Base-by-base conservation (phyloP, 345 rosid genomes). In the Sisymbrium irio region DNA sequence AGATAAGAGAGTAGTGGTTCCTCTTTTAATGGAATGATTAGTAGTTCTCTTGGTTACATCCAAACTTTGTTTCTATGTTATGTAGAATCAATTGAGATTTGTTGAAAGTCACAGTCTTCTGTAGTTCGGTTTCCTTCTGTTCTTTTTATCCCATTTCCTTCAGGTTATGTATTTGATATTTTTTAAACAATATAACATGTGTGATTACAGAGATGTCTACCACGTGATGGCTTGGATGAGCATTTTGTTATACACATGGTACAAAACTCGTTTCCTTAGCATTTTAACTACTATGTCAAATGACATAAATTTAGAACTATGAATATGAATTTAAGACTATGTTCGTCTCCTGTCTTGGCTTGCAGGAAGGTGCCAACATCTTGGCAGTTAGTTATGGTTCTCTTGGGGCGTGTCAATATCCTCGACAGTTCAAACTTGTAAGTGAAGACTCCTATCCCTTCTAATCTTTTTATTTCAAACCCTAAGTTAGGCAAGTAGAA, bases 161-260 rank as follows among this genome's bases (percentile, higher is more conserved):
- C 25, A 22, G 25, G 20, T 28, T 40, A 60, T 73, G 32, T 45
- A n/a, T 56, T 15, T 66, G 41, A 19, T 47, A n/a, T 22, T 67
- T 46, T 46, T 30, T 13, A 60, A 32, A 69, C 50, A 37, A 14
- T 61, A 11, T 30, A 22, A 22, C 20, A 51, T 61, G 32, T 53
- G 36, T 69, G 54, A 25, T 68, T 72, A 45, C 88, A 94, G 98
- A 84, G 98, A 81, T 94, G 98, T 80, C 90, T 94, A 77, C 85
- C 93, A 5, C 82, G 83, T 4, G 97, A 86, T 69, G 86, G 85
- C 56, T 81, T 91, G 92, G 97, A 91, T 50, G 98, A 94, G 77
- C 90, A 86, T 82, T 88, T 94, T 78, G 80, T 81, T 25, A 91
- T 94, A 71, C 95, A 89, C 84, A 86, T 76, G 96, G 99, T 92